These are phyloP conservation scores for Suillus subalutaceus DNA, from an alignment of 768 basidiomycete genomes.

Conservation along the genomic window DNA sequence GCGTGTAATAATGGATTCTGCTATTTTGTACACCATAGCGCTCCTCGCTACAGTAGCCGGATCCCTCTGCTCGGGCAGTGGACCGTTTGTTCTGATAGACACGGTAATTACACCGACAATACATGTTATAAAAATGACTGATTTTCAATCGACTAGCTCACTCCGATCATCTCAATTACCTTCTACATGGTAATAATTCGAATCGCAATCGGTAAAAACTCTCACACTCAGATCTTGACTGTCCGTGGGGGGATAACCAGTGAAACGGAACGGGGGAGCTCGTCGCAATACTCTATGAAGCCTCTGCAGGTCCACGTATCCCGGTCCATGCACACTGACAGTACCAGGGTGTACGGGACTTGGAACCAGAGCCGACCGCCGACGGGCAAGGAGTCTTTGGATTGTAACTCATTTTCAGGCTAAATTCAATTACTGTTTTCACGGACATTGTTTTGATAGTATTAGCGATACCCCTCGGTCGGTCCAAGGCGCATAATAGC, in stretches of 20 bases:
- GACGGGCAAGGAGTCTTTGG: not conserved
- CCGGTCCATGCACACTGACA: not conserved
- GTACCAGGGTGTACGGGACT: not conserved
- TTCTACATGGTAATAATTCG: too few relatives aligned
- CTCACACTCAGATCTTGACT: not conserved
- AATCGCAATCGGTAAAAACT: too few relatives aligned
- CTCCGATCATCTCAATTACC: too few relatives aligned
- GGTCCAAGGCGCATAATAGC: not conserved
- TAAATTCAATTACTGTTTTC: not conserved
- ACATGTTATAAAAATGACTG: too few relatives aligned
- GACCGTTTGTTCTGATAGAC: too few relatives aligned
- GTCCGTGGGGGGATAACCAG: not conserved
- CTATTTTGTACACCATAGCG: too few relatives aligned
- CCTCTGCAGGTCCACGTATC: constrained; percentile 13
- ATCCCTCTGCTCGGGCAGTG: too few relatives aligned
- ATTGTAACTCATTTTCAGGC: not conserved
- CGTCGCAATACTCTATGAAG: constrained; percentile 2
- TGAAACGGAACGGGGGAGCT: not conserved
- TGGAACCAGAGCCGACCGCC: not conserved
- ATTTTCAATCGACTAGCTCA: too few relatives aligned
- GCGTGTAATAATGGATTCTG: too few relatives aligned
- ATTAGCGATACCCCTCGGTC: not conserved
- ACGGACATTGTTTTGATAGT: not conserved
- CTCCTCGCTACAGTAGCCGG: too few relatives aligned
- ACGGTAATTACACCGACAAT: too few relatives aligned